These are phyloP conservation scores for Cladophialophora yegresii DNA, from an alignment of 2,329 filamentous ascomycete genomes.

Conservation along the genomic window DNA sequence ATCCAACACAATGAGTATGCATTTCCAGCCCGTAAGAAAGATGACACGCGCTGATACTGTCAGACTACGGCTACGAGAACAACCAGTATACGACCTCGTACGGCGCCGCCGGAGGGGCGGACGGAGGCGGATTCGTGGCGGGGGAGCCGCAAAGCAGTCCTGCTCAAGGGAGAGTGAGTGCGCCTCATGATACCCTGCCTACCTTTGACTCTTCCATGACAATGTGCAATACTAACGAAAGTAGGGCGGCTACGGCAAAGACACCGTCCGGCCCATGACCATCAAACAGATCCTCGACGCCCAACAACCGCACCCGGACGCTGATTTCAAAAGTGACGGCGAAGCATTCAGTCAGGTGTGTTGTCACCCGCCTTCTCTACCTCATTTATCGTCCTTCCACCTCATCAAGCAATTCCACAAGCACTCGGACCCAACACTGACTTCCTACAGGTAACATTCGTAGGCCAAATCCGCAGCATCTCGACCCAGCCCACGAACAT, in stretches of 20 bases:
- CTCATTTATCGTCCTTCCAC: neutral
- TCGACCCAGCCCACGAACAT: conserved; percentile 85
- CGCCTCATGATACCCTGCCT: neutral
- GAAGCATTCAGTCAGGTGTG: conserved; percentile 63
- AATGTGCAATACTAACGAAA: neutral
- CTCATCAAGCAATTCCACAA: neutral
- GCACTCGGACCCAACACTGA: neutral
- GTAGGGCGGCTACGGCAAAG: conserved; percentile 63
- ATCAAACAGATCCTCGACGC: conserved; percentile 92
- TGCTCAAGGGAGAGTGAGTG: conserved; percentile 45
- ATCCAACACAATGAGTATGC: conserved; percentile 24
- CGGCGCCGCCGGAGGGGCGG: conserved; percentile 56
- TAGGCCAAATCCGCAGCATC: conserved; percentile 88
- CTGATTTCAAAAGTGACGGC: conserved; percentile 82
- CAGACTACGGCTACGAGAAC: conserved; percentile 41
- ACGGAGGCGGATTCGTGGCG: conserved; percentile 63
- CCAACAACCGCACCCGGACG: conserved; percentile 70
- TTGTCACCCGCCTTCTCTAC: neutral
- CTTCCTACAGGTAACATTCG: conserved; percentile 69
- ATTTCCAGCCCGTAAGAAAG: neutral
- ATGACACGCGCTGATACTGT: conserved; percentile 1
- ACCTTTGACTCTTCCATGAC: neutral
- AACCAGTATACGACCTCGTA: conserved; percentile 59
- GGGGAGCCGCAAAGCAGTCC: conserved; percentile 53
- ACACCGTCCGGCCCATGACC: conserved; percentile 88